Conservation (phyloP, 2,329 filamentous ascomycete species). For the Colletotrichum shisoi region DNA sequence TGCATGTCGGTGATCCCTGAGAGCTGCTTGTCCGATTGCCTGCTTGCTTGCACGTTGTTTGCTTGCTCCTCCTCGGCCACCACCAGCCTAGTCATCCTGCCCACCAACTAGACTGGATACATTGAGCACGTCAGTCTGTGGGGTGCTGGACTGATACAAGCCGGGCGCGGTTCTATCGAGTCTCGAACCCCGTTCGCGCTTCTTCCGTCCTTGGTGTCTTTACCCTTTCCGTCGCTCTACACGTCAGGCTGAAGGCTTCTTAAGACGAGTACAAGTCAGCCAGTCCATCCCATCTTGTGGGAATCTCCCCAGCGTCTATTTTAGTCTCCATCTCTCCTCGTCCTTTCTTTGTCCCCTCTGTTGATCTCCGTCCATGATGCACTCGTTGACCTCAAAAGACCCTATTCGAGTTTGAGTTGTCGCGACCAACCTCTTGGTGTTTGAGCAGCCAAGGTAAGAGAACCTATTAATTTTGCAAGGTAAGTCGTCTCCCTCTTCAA, state of each 20-base stretch:
- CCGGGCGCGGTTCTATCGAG: constrained; percentile 26
- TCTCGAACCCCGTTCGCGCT: constrained; percentile 30
- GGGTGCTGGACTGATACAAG: constrained; percentile 21
- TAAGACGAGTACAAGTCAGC: constrained; percentile 19
- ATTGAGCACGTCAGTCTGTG: constrained; percentile 16
- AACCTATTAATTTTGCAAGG: neutral
- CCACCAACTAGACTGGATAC: constrained; percentile 4
- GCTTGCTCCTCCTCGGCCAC: constrained; percentile 3
- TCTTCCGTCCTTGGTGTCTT: constrained; percentile 15
- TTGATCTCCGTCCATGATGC: constrained; percentile 33
- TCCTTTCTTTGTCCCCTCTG: constrained; percentile 27
- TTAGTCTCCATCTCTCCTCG: constrained; percentile 4
- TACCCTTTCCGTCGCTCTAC: constrained; percentile 34
- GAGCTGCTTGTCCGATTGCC: constrained; percentile 9
- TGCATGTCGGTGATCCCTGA: constrained; percentile 20
- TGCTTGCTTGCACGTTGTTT: constrained; percentile 11
- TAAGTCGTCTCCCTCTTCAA: constrained; percentile 11
- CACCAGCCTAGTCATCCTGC: neutral
- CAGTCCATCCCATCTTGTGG: constrained; percentile 12
- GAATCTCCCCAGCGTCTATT: constrained; percentile 5
- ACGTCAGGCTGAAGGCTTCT: constrained; percentile 10
- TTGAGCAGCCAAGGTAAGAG: neutral
- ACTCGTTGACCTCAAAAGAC: constrained; percentile 31
- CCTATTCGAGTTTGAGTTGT: neutral
- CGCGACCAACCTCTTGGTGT: neutral